Evolutionary conservation across 1,139 yeast species (phyloP), one percentile per base, ranked within the genome.

Genomic region (Hansenula sp.): DNA sequence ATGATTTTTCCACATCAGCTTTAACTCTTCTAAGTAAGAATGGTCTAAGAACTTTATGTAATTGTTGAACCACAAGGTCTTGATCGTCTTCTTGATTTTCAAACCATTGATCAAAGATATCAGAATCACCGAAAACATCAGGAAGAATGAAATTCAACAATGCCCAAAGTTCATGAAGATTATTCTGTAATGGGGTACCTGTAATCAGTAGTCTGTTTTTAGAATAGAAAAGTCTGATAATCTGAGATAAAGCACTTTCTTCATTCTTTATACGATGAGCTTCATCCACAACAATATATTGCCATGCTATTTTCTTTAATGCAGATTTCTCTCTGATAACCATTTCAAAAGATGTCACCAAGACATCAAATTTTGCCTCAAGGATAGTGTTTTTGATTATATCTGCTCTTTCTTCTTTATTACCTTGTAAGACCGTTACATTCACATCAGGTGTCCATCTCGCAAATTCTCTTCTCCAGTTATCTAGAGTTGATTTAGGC

Each of bases 361-460:
- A 73, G 11, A 90, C 95, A 57, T 92, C 97, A 57, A 92, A 92
- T 43, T 88, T 78, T 37, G 94, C 85, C 6, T 79, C 66, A 51
- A 87, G 57, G 29, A 92, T 61, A 36, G 74, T 65, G 31, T 77
- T 66, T 42, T 77, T 75, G 37, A 92, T 76, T 35, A 88, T 61
- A 3, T 72, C 67, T 0, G 69, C 66, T 55, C 98, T 76, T 39
- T 75, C 80, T 19, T 87, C 95, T 61, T 90, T 90, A 51, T 77
- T 79, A 39, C 98, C 98, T 57, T 88, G 96, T 26, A 92, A 64
- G 3, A 90, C 88, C 35, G 88, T 71, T 0, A 85, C 89, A 47
- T 82, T 80, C 9, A 92, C 94, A n/a, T 89, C 96, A 0, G 97
- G 97, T 0, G 97, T 89, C 97, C 97, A 92, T 56, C 78, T 82